phyloP scores from a whole-genome alignment of 495 filamentous ascomycete genomes.

The Venustampulla echinocandica region DNA sequence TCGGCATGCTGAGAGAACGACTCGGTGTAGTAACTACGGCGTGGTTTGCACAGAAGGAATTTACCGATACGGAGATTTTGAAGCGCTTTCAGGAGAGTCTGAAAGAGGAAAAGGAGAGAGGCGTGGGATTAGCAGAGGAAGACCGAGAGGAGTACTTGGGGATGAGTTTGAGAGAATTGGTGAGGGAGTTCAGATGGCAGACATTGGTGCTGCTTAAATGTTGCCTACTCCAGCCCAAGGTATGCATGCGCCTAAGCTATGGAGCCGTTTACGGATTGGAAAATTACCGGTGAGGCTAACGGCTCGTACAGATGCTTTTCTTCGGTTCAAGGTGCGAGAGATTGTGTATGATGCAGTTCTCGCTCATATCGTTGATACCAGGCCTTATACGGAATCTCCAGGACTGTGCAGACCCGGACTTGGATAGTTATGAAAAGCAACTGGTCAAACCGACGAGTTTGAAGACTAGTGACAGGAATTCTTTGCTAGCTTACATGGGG shows the following conservation, averaged over 20 bases:
- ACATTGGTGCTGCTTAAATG: constrained; percentile 91
- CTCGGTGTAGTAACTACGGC: constrained; percentile 82
- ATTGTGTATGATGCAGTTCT: constrained; percentile 97
- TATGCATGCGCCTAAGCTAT: constrained; percentile 30
- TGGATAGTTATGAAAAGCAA: constrained; percentile 71
- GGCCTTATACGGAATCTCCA: constrained; percentile 76
- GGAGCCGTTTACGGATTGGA: no score
- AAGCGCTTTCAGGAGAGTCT: constrained; percentile 89
- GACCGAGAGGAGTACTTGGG: constrained; percentile 83
- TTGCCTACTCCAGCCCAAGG: constrained; percentile 89
- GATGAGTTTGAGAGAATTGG: constrained; percentile 83
- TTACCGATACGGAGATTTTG: constrained; percentile 42
- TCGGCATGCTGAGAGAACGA: constrained; percentile 73
- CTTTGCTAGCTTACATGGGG: constrained; percentile 87
- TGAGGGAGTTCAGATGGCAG: constrained; percentile 89
- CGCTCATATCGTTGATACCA: constrained; percentile 86
- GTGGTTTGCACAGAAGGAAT: constrained; percentile 94
- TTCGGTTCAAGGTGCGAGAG: constrained; percentile 92
- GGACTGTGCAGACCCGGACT: constrained; percentile 86
- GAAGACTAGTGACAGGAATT: constrained; percentile 83
- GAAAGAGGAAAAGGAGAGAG: constrained; percentile 49
- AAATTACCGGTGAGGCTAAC: constrained; percentile 4
- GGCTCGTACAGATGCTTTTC: constrained; percentile 75
- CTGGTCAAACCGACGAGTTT: constrained; percentile 74
- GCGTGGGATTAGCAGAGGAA: constrained; percentile 56